phyloP scores from a whole-genome alignment of 2,329 filamentous ascomycete genomes.

The Xylaria hypoxylon region DNA sequence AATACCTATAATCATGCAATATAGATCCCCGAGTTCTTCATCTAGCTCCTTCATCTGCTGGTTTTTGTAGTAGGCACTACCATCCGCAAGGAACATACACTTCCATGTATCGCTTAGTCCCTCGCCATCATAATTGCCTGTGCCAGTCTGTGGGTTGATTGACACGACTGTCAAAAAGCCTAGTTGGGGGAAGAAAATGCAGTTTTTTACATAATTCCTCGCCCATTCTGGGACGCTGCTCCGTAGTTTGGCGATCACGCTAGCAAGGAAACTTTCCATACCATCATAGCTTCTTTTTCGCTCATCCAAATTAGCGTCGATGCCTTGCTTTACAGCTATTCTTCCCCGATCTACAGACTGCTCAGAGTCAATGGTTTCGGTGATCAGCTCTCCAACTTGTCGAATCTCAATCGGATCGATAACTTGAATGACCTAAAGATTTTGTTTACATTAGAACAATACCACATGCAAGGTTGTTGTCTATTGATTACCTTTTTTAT shows the following conservation, averaged over 20 bases:
- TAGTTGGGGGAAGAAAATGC: conserved; percentile 90
- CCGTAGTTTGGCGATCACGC: conserved; percentile 74
- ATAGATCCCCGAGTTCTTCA: conserved; percentile 83
- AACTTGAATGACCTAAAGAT: conserved; percentile 57
- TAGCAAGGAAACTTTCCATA: conserved; percentile 77
- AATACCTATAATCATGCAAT: conserved; percentile 83
- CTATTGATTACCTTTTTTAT: conserved; percentile 61
- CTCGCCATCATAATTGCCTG: conserved; percentile 72
- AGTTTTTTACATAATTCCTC: conserved; percentile 70
- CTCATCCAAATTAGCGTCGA: conserved; percentile 80
- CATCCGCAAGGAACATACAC: conserved; percentile 78
- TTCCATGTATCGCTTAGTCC: conserved; percentile 75
- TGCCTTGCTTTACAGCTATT: conserved; percentile 76
- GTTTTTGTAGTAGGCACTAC: conserved; percentile 87
- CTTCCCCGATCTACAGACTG: conserved; percentile 77
- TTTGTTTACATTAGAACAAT: conserved; percentile 12
- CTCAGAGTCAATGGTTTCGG: conserved; percentile 82
- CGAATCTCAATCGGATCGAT: conserved; percentile 65
- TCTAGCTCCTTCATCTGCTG: conserved; percentile 84
- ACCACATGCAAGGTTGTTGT: not conserved
- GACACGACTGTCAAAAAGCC: conserved; percentile 87
- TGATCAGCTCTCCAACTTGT: conserved; percentile 76
- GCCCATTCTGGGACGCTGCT: conserved; percentile 71
- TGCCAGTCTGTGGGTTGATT: conserved; percentile 67
- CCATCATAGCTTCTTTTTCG: conserved; percentile 83